phyloP scores from a whole-genome alignment of 2,329 filamentous ascomycete genomes.

The Colletotrichum navitas region DNA sequence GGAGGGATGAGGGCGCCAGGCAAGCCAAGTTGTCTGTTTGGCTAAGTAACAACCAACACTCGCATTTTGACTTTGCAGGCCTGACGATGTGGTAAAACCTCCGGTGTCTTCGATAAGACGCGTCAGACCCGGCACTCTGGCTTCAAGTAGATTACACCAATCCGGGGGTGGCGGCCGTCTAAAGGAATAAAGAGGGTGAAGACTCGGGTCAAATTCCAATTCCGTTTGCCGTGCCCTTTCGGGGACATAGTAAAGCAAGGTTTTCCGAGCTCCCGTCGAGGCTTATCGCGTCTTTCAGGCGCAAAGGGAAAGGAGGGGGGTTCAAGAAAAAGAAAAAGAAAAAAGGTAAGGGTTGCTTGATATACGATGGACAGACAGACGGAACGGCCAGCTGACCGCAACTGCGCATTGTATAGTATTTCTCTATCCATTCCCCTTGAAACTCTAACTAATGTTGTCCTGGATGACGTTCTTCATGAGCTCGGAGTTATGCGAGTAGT shows the following conservation, averaged over 20 bases:
- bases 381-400: background rate
- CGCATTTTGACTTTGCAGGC: background rate
- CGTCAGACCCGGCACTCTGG: background rate
- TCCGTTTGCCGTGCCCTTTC: background rate
- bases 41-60: background rate
- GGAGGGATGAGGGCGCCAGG: background rate
- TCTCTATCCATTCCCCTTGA: background rate
- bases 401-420: too few relatives aligned
- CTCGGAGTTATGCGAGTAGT: conserved; percentile 57
- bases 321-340: background rate
- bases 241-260: background rate
- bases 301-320: background rate
- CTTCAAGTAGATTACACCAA: background rate
- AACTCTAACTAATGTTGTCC: conserved; percentile 43
- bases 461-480: conserved; percentile 55
- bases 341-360: background rate
- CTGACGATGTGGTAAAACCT: background rate
- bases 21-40: background rate
- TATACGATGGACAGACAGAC: background rate
- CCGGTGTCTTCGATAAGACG: background rate
- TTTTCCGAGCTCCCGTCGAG: background rate
- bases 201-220: background rate
- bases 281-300: too few relatives aligned
- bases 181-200: background rate
- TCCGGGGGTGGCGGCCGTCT: background rate